A percentile compares a stretch with the other conserved stretches of the same genome.
These are phyloP conservation scores for Trichoderma asperellum DNA, from an alignment of 2,329 filamentous ascomycete genomes.

Conservation along the genomic window DNA sequence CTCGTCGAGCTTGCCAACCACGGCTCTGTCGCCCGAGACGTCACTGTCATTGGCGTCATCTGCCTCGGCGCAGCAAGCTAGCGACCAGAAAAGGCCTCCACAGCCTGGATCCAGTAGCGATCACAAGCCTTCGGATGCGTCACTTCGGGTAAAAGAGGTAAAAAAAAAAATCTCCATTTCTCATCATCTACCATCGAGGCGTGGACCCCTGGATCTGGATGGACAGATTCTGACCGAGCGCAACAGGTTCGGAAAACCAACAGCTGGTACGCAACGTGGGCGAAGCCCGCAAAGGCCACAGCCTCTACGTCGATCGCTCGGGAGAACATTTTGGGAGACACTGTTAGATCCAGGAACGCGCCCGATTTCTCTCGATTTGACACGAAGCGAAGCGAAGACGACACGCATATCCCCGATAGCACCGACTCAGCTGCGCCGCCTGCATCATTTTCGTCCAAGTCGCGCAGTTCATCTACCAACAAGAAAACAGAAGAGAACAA, in stretches of 20 bases:
- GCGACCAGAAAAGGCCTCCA: conserved; percentile 24
- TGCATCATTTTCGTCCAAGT: conserved; percentile 32
- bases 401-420: conserved; percentile 36
- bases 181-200: background rate
- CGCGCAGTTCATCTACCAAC: background rate
- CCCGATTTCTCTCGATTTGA: conserved; percentile 59
- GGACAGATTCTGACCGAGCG: background rate
- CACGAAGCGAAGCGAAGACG: conserved; percentile 42
- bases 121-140: conserved; percentile 19
- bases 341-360: conserved; percentile 50
- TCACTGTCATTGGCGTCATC: conserved; percentile 30
- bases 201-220: conserved; percentile 7
- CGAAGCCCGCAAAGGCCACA: conserved; percentile 57
- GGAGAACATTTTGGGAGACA: conserved; percentile 64
- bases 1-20: conserved; percentile 30
- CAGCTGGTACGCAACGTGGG: conserved; percentile 69
- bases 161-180: background rate
- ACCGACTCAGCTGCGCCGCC: conserved; percentile 18
- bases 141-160: conserved; percentile 23
- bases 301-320: conserved; percentile 63
- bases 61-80: conserved; percentile 24
- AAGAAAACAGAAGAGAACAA: background rate
- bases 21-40: conserved; percentile 31
- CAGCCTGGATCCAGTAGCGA: conserved; percentile 16
- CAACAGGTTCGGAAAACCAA: conserved; percentile 54